Conservation (phyloP, 768 basidiomycete genomes). For the Psilocybe azurescens region DNA sequence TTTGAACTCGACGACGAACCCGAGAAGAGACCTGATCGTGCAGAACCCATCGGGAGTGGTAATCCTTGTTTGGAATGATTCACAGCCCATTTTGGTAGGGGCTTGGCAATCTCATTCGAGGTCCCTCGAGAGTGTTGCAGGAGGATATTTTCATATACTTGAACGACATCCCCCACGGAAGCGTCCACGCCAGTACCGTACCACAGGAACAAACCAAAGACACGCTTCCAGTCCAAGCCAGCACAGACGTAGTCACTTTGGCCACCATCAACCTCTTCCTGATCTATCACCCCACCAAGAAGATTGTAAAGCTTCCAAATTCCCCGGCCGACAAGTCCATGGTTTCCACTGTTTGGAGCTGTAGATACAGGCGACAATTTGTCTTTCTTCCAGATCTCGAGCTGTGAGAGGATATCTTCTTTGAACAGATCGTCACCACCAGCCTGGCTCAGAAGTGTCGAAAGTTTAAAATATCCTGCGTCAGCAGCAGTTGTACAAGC, state of each 20-base stretch:
- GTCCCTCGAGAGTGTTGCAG: slow-evolving; percentile 28
- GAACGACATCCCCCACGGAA: slow-evolving; percentile 71
- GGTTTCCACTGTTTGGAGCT: slow-evolving; percentile 18
- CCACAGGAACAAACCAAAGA: slow-evolving; percentile 92
- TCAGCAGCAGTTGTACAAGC: slow-evolving; percentile 80
- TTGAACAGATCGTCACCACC: slow-evolving; percentile 79
- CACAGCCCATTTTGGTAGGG: slow-evolving; percentile 63
- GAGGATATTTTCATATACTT: slow-evolving; percentile 56
- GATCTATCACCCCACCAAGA: slow-evolving; percentile 73
- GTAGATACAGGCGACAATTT: slow-evolving; percentile 44
- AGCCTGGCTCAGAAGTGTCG: slow-evolving; percentile 88
- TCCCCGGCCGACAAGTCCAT: slow-evolving; percentile 53
- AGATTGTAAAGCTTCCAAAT: slow-evolving; percentile 85
- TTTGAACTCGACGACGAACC: slow-evolving; percentile 35
- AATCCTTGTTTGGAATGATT: slow-evolving; percentile 29
- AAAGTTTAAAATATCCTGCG: slow-evolving; percentile 80
- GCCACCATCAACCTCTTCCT: slow-evolving; percentile 58
- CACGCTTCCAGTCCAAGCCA: slow-evolving; percentile 92
- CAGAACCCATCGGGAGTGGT: slow-evolving; percentile 16
- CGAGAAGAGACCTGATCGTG: slow-evolving; percentile 33
- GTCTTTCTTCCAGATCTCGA: slow-evolving; percentile 84
- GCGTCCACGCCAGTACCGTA: slow-evolving; percentile 76
- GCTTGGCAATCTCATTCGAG: slow-evolving; percentile 48
- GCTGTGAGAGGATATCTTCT: slow-evolving; percentile 73
- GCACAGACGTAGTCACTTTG: slow-evolving; percentile 54